These are phyloP conservation scores for Neurospora sp. DNA, from an alignment of 495 filamentous ascomycete species.

Conservation along the genomic window DNA sequence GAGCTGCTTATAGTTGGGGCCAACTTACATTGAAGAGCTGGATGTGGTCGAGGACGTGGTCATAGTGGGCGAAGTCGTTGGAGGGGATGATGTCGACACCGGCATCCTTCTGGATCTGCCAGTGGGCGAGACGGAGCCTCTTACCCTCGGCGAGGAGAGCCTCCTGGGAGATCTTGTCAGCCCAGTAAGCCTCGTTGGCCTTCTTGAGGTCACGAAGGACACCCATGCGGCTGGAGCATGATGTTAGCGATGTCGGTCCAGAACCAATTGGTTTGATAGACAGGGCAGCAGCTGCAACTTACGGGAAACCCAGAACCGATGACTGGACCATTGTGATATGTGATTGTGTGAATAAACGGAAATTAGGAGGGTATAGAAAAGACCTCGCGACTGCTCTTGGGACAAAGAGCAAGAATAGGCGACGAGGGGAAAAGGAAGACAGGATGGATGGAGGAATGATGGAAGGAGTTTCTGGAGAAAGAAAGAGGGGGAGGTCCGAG, in stretches of 20 bases:
- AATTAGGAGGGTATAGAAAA: not conserved
- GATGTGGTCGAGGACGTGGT: constrained; percentile 97
- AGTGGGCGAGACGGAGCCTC: constrained; percentile 90
- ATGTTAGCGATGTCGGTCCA: constrained; percentile 46
- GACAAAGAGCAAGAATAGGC: not conserved
- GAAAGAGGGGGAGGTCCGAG: constrained; percentile 1
- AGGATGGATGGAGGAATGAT: constrained; percentile 2
- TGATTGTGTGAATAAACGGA: not conserved
- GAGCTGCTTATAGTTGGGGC: not conserved
- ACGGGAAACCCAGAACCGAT: constrained; percentile 29
- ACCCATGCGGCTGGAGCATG: constrained; percentile 66
- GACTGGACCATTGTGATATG: constrained; percentile 68
- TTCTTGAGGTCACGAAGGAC: constrained; percentile 98
- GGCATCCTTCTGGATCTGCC: constrained; percentile 98
- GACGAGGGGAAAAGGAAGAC: not conserved
- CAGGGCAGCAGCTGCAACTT: constrained; percentile 7
- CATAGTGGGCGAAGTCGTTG: constrained; percentile 99
- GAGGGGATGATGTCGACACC: constrained; percentile 94
- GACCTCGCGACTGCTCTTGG: not conserved
- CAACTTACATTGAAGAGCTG: constrained; percentile 87
- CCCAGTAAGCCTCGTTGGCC: constrained; percentile 97
- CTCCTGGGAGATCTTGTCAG: constrained; percentile 77
- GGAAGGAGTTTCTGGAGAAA: constrained; percentile 2
- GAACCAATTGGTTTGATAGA: constrained; percentile 17
- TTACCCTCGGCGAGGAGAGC: constrained; percentile 89